A percentile compares a stretch with the other conserved stretches of the same genome.
Evolutionary conservation across 2,329 filamentous ascomycete species (phyloP).

Genomic region (Dothideomycetidae sp.): DNA sequence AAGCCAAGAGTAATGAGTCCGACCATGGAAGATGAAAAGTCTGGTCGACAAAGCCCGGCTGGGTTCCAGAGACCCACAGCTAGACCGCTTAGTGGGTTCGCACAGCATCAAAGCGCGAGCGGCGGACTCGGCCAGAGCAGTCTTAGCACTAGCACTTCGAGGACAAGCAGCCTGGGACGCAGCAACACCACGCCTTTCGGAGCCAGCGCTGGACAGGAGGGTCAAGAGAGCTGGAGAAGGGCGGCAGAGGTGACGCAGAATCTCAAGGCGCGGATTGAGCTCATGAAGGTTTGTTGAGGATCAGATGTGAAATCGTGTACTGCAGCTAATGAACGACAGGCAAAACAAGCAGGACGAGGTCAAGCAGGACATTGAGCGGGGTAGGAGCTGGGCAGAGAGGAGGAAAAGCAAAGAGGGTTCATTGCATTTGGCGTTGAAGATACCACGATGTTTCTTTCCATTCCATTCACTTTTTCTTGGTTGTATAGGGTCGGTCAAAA

Average conservation of each 20-base stretch:
- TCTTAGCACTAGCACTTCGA: conserved; percentile 5
- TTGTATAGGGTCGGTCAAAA: background rate
- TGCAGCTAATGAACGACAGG: background rate
- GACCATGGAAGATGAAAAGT: background rate
- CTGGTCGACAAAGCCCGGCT: conserved; percentile 6
- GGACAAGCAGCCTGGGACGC: conserved; percentile 6
- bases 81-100: conserved; percentile 7
- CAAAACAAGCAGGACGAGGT: conserved; percentile 1
- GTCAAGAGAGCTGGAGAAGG: conserved; percentile 87
- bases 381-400: no score
- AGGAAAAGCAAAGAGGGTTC: background rate
- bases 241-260: conserved; percentile 97
- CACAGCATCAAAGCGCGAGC: conserved; percentile 4
- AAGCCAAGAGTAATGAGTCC: conserved; percentile 3
- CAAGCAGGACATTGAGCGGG: no score
- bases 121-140: background rate
- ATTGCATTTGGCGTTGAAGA: background rate
- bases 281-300: conserved; percentile 65
- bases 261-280: conserved; percentile 90
- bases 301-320: background rate
- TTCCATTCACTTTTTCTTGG: background rate
- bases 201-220: conserved; percentile 26
- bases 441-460: background rate
- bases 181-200: conserved; percentile 1
- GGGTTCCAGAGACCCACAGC: conserved; percentile 6